Evolutionary conservation across 768 basidiomycete genomes (phyloP).

Genomic region (Floccularia luteovirens): DNA sequence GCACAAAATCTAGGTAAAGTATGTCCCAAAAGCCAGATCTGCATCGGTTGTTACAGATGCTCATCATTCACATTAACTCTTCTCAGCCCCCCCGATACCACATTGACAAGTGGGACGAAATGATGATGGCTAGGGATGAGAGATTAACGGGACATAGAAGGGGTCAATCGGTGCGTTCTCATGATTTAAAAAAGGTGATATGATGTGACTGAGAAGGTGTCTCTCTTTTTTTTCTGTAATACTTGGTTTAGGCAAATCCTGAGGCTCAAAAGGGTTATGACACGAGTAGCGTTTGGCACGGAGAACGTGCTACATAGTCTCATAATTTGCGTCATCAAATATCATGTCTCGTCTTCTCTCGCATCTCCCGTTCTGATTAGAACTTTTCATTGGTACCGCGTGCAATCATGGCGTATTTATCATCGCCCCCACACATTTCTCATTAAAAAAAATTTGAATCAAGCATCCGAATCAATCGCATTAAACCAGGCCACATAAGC

Average conservation of each 20-base stretch:
- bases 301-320: conserved; percentile 37
- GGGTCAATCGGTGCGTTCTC: conserved; percentile 71
- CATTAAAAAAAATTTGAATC: too few relatives aligned
- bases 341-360: background rate
- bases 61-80: background rate
- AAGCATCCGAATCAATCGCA: too few relatives aligned
- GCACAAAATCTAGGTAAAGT: conserved; percentile 93
- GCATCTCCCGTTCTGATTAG: too few relatives aligned
- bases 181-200: background rate
- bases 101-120: conserved; percentile 86
- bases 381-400: too few relatives aligned
- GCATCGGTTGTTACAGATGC: conserved; percentile 1
- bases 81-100: conserved; percentile 74
- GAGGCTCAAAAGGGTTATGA: conserved; percentile 63
- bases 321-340: background rate
- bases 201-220: too few relatives aligned
- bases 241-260: conserved; percentile 61
- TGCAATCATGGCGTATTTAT: too few relatives aligned
- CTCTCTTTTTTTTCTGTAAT: too few relatives aligned
- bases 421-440: too few relatives aligned
- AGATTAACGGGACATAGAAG: conserved; percentile 81
- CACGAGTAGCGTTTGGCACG: conserved; percentile 70
- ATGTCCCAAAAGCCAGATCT: conserved; percentile 1
- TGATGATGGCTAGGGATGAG: conserved; percentile 93
- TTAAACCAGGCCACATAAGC: too few relatives aligned